Evolutionary conservation across 495 filamentous ascomycete species (phyloP), one percentile per base, ranked within the genome.

Genomic region (Terfezia claveryi): DNA sequence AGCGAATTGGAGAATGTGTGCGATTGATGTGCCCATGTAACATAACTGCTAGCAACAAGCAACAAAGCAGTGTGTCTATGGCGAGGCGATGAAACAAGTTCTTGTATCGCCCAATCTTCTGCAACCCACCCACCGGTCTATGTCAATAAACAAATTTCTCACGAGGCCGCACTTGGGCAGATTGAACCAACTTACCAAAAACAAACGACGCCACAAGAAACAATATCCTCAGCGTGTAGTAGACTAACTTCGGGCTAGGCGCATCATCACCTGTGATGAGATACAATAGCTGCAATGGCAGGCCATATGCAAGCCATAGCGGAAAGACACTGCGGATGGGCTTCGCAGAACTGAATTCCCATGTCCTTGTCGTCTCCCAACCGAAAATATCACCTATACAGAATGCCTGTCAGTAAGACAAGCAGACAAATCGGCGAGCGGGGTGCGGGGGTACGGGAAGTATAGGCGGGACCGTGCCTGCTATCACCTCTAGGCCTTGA

Each of bases 1-100:
- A 95, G 77, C 53, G 87, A 87, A 68, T 98, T 98, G 65, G 91
- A 96, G 69, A 98, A 96, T 37, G 92, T 96, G 72, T 98, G 91
- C 46, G 85, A 93, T 71, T 98, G 91, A 71, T 84, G 94, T 46
- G 92, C 94, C 92, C 91, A 96, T 51, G 91, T 96, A 60, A 95
- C 89, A 69, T 96, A 98, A 23, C 84, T 92, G 14, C 91, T 96
- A 49, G 88, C 88, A 52, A 94, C 80, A 51, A 96, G 70, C 36
- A 87, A 72, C 41, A 91, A 71, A 17, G 85, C 84, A 38, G 77
- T 70, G 59, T 74, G 77, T 55, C 86, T 77, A 61, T 87, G 78
- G 54, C 79, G 76, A 57, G 78, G 77, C 27, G 80, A 81, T 57
- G 78, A 79, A 36, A 93, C 76, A 51, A 95, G 73, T 62, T 98